Percentiles rank a stretch among this genome's conserved stretches.
These are phyloP conservation scores for Coemansia guatemalensis DNA, from an alignment of 192 early-diverging fungal genomes.

Conservation along the genomic window DNA sequence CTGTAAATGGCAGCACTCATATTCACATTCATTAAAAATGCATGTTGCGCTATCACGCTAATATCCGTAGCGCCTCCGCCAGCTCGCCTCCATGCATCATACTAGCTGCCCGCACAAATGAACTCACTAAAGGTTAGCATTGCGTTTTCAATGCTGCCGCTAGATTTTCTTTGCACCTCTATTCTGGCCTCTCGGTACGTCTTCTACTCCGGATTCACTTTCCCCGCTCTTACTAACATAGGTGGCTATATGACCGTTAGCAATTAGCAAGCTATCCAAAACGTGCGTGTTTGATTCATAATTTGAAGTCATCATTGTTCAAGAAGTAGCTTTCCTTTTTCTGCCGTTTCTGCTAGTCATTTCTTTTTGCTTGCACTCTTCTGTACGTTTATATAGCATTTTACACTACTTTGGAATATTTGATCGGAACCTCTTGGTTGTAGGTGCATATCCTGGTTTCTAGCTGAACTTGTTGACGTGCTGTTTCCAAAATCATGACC, in stretches of 20 bases:
- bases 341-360: not conserved
- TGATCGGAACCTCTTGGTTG: not conserved
- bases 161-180: not conserved
- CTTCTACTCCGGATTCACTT: conserved; percentile 8
- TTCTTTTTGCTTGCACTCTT: not conserved
- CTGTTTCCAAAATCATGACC: not conserved
- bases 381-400: not conserved
- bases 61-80: not conserved
- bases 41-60: not conserved
- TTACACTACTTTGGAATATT: not conserved
- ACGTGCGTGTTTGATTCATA: conserved; percentile 5
- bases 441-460: not conserved
- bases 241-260: not conserved
- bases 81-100: not conserved
- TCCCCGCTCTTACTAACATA: conserved; percentile 1
- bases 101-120: not conserved
- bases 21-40: not conserved
- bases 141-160: not conserved
- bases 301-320: conserved; percentile 5
- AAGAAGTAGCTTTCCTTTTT: not conserved
- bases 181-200: not conserved
- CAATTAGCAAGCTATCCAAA: not conserved
- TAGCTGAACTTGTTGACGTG: not conserved
- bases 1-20: not conserved
- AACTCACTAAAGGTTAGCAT: not conserved